Percentiles rank a stretch among this genome's conserved stretches.
Evolutionary conservation across 371 early-diverging fungal genomes (phyloP).

Genomic region (Choanephora cucurbitarum): DNA sequence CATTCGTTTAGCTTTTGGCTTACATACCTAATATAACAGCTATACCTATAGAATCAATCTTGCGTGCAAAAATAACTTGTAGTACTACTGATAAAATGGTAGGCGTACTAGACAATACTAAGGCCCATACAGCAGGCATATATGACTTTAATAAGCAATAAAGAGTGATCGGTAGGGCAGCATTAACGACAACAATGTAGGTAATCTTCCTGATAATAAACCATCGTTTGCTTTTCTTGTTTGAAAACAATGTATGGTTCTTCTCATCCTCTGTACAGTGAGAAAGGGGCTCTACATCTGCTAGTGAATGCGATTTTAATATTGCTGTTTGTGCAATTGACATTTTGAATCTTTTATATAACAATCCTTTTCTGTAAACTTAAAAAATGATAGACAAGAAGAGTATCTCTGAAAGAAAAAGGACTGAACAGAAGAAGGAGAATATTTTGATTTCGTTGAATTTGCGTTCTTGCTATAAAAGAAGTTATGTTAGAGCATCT

Average conservation of each 20-base stretch:
- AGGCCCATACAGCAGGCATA: conserved; percentile 44
- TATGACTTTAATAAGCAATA: conserved; percentile 39
- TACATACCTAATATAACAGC: conserved; percentile 40
- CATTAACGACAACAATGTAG: conserved; percentile 38
- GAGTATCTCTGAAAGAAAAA: no score
- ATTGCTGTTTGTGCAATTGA: not conserved
- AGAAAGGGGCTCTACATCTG: not conserved
- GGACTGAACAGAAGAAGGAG: no score
- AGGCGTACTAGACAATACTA: conserved; percentile 43
- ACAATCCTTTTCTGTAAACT: no score
- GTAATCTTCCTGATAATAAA: conserved; percentile 11
- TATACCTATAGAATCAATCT: conserved; percentile 40
- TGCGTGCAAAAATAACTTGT: conserved; percentile 34
- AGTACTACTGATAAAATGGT: conserved; percentile 39
- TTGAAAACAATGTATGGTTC: conserved; percentile 3
- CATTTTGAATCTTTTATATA: not conserved
- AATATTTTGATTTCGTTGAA: no score
- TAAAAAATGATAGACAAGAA: no score
- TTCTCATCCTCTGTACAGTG: not conserved
- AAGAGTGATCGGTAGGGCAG: conserved; percentile 38
- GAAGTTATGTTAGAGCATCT: no score
- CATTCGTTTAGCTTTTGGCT: not conserved
- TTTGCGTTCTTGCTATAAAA: no score
- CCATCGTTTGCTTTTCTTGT: conserved; percentile 17
- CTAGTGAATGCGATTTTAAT: not conserved